These are phyloP conservation scores for Dichotomocladium elegans DNA, from an alignment of 371 early-diverging fungal species.

Conservation along the genomic window DNA sequence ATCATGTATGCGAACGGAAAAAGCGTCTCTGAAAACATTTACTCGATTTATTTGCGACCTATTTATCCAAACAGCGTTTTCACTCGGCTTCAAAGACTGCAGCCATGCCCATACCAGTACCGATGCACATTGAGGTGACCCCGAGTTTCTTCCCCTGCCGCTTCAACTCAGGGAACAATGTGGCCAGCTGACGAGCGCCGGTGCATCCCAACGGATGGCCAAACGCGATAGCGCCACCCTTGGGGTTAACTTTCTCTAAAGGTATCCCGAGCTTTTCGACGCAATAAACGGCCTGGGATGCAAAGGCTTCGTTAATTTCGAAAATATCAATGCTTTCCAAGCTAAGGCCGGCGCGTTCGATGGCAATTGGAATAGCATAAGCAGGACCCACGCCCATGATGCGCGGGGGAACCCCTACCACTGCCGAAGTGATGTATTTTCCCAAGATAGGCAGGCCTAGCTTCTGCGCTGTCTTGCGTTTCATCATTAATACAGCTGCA, in stretches of 20 bases:
- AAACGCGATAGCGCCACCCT: constrained; percentile 92
- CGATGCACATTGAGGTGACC: constrained; percentile 93
- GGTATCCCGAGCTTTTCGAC: constrained; percentile 84
- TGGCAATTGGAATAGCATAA: constrained; percentile 89
- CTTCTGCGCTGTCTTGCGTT: constrained; percentile 89
- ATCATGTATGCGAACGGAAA: too few relatives aligned
- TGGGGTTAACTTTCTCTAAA: constrained; percentile 91
- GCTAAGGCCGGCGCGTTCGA: constrained; percentile 77
- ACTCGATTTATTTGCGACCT: too few relatives aligned
- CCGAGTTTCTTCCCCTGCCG: constrained; percentile 85
- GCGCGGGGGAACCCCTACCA: constrained; percentile 90
- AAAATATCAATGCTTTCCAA: constrained; percentile 72
- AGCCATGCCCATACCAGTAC: constrained; percentile 96
- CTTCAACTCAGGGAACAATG: constrained; percentile 91
- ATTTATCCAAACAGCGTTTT: too few relatives aligned
- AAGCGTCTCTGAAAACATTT: too few relatives aligned
- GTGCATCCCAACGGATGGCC: constrained; percentile 76
- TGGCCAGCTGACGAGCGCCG: constrained; percentile 96
- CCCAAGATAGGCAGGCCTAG: constrained; percentile 84
- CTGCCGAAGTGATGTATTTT: constrained; percentile 85
- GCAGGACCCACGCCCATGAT: constrained; percentile 97
- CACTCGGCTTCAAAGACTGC: constrained; percentile 88
- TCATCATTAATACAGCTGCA: constrained; percentile 94
- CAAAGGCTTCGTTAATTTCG: constrained; percentile 98
- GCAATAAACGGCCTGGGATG: constrained; percentile 94